These are phyloP conservation scores for Talinum fruticosum DNA, from an alignment of 148 eudicot genomes.

Conservation along the genomic window DNA sequence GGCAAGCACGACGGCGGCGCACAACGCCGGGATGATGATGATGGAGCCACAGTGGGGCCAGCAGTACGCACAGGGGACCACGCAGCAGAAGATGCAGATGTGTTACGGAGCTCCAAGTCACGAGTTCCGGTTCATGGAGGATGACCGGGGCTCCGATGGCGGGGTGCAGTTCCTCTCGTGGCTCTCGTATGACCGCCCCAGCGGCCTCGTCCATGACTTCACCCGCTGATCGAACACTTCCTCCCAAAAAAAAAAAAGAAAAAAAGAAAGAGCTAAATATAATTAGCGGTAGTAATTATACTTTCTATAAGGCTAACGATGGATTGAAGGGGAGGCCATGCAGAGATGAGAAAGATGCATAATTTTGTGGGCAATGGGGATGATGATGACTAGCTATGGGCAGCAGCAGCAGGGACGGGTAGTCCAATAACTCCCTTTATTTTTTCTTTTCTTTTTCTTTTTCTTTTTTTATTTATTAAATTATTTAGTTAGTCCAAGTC, in stretches of 20 bases:
- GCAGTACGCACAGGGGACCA: neutral
- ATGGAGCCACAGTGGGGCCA: constrained; percentile 30
- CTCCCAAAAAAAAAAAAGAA: neutral
- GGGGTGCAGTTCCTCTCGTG: neutral
- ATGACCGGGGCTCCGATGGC: neutral
- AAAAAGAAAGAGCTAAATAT: neutral
- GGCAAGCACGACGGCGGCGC: constrained; percentile 27
- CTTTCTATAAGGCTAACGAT: neutral
- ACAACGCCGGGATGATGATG: constrained; percentile 14
- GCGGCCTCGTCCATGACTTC: constrained; percentile 1
- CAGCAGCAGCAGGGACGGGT: neutral
- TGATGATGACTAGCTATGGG: neutral
- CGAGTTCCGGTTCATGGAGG: constrained; percentile 4
- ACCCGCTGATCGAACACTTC: neutral
- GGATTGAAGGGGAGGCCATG: neutral
- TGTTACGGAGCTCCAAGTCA: neutral
- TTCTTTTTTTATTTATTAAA: neutral
- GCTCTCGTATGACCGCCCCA: neutral
- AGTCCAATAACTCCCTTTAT: constrained; percentile 1
- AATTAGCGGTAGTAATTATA: neutral
- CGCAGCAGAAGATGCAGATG: neutral
- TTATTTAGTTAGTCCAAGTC: too few relatives aligned
- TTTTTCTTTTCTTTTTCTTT: neutral
- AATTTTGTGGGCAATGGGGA: neutral
- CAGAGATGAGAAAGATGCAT: neutral